Percentiles rank a stretch among this genome's conserved stretches.
Evolutionary conservation across 192 early-diverging fungal species (phyloP).

Genomic region (Coemansia sp.): DNA sequence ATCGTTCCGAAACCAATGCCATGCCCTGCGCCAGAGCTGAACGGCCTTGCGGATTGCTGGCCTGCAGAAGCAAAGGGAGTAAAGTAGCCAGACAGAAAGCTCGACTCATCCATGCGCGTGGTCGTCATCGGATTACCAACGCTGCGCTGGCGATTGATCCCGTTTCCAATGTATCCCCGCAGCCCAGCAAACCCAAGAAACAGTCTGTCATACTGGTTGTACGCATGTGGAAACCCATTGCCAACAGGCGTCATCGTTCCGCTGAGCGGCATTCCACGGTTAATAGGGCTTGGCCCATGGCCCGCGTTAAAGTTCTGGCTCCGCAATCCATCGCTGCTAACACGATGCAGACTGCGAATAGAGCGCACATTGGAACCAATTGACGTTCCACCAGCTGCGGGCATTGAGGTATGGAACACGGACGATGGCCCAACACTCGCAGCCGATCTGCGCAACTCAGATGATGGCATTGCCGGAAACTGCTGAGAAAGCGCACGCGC

Average conservation of each 20-base stretch:
- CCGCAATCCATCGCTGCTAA: conserved; percentile 33
- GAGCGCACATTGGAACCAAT: conserved; percentile 39
- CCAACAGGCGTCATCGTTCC: conserved; percentile 39
- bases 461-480: conserved; percentile 2
- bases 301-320: conserved; percentile 23
- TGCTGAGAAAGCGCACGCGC: background rate
- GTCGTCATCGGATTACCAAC: background rate
- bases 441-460: conserved; percentile 20
- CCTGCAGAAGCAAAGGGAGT: conserved; percentile 25
- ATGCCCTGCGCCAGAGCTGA: conserved; percentile 17
- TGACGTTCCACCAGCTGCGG: conserved; percentile 21
- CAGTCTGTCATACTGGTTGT: conserved; percentile 23
- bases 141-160: conserved; percentile 21
- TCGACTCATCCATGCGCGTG: conserved; percentile 25
- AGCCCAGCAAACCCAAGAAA: conserved; percentile 46
- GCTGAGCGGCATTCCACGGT: conserved; percentile 31
- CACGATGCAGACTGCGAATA: conserved; percentile 35
- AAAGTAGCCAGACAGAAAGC: conserved; percentile 18
- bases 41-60: conserved; percentile 13
- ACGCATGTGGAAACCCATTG: conserved; percentile 10
- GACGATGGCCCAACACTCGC: conserved; percentile 23
- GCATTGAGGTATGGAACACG: conserved; percentile 20
- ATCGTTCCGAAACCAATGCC: conserved; percentile 29
- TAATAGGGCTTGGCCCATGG: conserved; percentile 25
- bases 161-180: conserved; percentile 51